Evolutionary conservation across 768 basidiomycete species (phyloP), one percentile per base, ranked within the genome.

Genomic region (Hypsizygus marmoreus): DNA sequence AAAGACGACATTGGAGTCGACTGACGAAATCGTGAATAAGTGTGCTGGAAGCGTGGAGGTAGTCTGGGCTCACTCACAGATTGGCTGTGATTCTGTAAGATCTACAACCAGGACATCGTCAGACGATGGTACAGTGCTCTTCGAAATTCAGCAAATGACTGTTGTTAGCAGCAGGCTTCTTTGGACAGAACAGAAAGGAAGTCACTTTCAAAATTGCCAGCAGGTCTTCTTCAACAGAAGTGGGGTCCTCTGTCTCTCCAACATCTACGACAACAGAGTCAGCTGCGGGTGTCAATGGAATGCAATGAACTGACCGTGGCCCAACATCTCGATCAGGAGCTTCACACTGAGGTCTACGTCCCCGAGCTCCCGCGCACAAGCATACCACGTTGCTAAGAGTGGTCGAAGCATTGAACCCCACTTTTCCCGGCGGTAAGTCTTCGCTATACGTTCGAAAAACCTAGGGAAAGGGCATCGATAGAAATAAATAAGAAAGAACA

Each of bases 391-490:
- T 28, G 74, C 70, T 33, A 95, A 72, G 9, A 97, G 78, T 6
- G 90, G 82, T 37, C 75, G 75, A 12, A 95, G 74, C 69, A 97
- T 77, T 0, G 77, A 60, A 7, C 73, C 70, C 94, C 94, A 98
- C 38, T 77, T 73, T 63, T 97, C 94, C 40, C 80, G 73, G n/a
- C 88, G 81, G 60, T 97, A 97, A 0, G 85, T 88, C 62, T 82
- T 87, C 1, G 88, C 86, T 48, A 97, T 95, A 11, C 94, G 83
- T 60, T 95, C 95, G 63, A 93, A 92, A 68, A 95, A 98, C 36
- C 91, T 95, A 52, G 12, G 5, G 28, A 19, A n/a, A 4, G n/a
- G 33, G 45, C 25, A 41, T n/a, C n/a, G n/a, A 39, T 32, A 45
- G 22, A 24, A 37, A 31, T 32, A 14, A n/a, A n/a, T n/a, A n/a